Evolutionary conservation across 164 flowering plant genomes (phyloP).

Genomic region (Sextonia rubra): DNA sequence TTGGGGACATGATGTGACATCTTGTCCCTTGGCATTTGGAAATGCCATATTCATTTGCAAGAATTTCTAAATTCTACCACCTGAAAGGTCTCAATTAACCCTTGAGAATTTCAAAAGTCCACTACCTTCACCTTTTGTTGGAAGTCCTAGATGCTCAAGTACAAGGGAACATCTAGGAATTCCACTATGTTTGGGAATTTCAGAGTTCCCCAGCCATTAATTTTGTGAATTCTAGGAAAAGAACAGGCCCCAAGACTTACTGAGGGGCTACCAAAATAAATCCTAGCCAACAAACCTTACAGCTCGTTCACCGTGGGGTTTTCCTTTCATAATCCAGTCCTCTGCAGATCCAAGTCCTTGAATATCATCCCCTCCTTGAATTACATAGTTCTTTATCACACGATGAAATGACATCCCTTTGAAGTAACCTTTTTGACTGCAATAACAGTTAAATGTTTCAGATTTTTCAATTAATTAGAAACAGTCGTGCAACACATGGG

Average conservation of each 20-base stretch:
- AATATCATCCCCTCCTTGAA: constrained; percentile 69
- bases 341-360: constrained; percentile 54
- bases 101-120: too few species aligned
- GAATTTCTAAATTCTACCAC: too few species aligned
- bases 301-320: constrained; percentile 45
- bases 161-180: too few species aligned
- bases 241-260: neutral
- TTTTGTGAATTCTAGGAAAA: too few species aligned
- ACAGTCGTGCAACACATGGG: neutral
- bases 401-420: constrained; percentile 77
- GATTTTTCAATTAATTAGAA: neutral
- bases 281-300: constrained; percentile 40
- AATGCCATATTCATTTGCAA: too few species aligned
- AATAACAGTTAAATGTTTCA: constrained; percentile 18
- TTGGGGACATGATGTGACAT: too few species aligned
- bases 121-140: too few species aligned
- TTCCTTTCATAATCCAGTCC: constrained; percentile 76
- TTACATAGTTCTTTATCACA: constrained; percentile 83
- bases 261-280: neutral
- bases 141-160: too few species aligned
- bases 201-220: too few species aligned
- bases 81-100: too few species aligned
- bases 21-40: too few species aligned
- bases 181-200: too few species aligned
- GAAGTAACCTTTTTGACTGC: constrained; percentile 88